Evolutionary conservation across 495 filamentous ascomycete species (phyloP).

Genomic region (Aspergillus avenaceus): DNA sequence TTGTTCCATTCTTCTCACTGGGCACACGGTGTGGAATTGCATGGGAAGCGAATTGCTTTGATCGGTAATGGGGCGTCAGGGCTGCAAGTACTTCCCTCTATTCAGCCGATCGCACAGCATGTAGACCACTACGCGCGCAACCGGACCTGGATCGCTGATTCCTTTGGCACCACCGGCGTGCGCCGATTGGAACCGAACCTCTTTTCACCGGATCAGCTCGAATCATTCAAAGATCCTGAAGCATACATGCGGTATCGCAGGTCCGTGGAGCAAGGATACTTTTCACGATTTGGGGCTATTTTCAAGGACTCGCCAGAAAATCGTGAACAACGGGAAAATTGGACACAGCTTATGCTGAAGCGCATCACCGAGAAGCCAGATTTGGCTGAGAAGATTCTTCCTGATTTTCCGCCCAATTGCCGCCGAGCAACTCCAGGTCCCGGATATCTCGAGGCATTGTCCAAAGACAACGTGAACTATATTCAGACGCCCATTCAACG

Average conservation of each 20-base stretch:
- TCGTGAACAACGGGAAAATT: slow-evolving; percentile 40
- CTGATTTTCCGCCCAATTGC: slow-evolving; percentile 64
- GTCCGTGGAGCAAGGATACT: slow-evolving; percentile 51
- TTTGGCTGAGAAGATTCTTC: slow-evolving; percentile 51
- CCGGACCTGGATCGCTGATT: slow-evolving; percentile 65
- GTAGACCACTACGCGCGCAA: slow-evolving; percentile 64
- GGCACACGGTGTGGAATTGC: slow-evolving; percentile 43
- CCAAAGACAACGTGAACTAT: slow-evolving; percentile 58
- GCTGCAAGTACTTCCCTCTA: slow-evolving; percentile 49
- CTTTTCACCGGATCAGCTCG: slow-evolving; percentile 45
- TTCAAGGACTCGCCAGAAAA: slow-evolving; percentile 54
- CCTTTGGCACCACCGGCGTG: slow-evolving; percentile 38
- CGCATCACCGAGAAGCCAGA: slow-evolving; percentile 51
- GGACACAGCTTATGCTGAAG: slow-evolving; percentile 48
- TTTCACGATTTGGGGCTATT: slow-evolving; percentile 51
- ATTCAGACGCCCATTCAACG: slow-evolving; percentile 52
- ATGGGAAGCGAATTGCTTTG: slow-evolving; percentile 54
- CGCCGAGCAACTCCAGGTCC: slow-evolving; percentile 67
- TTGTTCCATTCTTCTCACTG: slow-evolving; percentile 54
- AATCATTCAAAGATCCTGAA: slow-evolving; percentile 44
- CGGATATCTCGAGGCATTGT: slow-evolving; percentile 67
- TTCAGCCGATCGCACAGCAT: slow-evolving; percentile 55
- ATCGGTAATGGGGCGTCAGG: slow-evolving; percentile 59
- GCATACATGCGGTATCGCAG: slow-evolving; percentile 48
- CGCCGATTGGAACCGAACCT: slow-evolving; percentile 43